A percentile compares a stretch with the other conserved stretches of the same genome.
Conservation (phyloP, 2,329 filamentous ascomycete species). For the Aspergillus thermomutatus region DNA sequence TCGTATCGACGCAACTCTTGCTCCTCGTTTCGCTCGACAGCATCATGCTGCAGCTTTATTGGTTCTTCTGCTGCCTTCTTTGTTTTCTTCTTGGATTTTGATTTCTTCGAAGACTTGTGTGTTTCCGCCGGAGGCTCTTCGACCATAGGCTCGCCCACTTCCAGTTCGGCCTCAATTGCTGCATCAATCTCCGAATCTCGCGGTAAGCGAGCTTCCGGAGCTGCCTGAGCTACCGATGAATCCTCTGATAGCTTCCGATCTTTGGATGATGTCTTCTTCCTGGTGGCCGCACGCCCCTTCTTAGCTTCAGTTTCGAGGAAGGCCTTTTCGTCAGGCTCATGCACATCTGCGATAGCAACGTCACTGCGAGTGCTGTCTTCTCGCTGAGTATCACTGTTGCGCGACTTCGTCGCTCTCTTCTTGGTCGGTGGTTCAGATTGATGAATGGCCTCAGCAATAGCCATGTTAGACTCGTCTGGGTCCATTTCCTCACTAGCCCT, state of each 20-base stretch:
- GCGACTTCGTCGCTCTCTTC: constrained; percentile 55
- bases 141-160: constrained; percentile 50
- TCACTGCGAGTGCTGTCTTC: constrained; percentile 29
- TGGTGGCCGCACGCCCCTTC: constrained; percentile 43
- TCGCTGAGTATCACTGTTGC: constrained; percentile 47
- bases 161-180: constrained; percentile 63
- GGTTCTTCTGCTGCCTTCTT: constrained; percentile 16
- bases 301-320: constrained; percentile 36
- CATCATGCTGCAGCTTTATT: constrained; percentile 5
- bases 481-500: constrained; percentile 57
- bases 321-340: constrained; percentile 18
- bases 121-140: constrained; percentile 41
- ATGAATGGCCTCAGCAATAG: constrained; percentile 13
- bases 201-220: constrained; percentile 45
- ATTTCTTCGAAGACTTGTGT: constrained; percentile 24
- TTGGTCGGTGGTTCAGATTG: constrained; percentile 50
- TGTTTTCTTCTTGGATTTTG: constrained; percentile 28
- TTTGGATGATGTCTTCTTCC: constrained; percentile 40
- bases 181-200: constrained; percentile 65
- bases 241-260: constrained; percentile 50
- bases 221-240: constrained; percentile 47
- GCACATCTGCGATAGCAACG: constrained; percentile 36
- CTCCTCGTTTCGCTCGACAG: constrained; percentile 9
- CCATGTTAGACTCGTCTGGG: constrained; percentile 20
- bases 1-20: background rate